These are phyloP conservation scores for Sclerotinia minor DNA, from an alignment of 2,329 filamentous ascomycete species.

Conservation along the genomic window DNA sequence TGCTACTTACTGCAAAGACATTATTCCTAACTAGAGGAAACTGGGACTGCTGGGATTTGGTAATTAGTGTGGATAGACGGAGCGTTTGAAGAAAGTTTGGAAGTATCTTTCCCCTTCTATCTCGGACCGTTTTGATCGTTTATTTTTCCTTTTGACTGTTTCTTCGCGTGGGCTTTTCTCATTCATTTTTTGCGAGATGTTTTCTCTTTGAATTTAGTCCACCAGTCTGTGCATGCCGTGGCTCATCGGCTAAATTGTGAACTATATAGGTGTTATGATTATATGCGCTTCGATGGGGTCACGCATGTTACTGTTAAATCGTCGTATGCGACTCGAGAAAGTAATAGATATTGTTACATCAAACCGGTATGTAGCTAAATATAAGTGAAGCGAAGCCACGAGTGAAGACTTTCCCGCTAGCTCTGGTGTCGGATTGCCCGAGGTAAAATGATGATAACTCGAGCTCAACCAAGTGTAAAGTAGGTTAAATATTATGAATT, in stretches of 20 bases:
- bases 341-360: too few relatives aligned
- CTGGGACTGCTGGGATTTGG: background rate
- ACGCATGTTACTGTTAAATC: background rate
- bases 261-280: background rate
- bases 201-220: background rate
- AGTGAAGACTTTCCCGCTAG: too few relatives aligned
- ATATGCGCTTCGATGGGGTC: background rate
- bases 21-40: background rate
- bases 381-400: too few relatives aligned
- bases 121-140: background rate
- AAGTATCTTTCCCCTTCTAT: background rate
- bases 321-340: too few relatives aligned
- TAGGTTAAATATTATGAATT: background rate
- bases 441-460: background rate
- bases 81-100: conserved; percentile 1
- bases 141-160: background rate
- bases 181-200: background rate
- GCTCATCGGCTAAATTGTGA: background rate
- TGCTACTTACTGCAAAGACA: background rate
- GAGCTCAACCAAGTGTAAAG: background rate
- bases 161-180: background rate
- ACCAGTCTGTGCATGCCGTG: background rate
- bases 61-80: background rate
- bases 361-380: too few relatives aligned
- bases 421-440: background rate